Evolutionary conservation across 176 grass and related monocot species (phyloP).

Genomic region (Carex cristatella): DNA sequence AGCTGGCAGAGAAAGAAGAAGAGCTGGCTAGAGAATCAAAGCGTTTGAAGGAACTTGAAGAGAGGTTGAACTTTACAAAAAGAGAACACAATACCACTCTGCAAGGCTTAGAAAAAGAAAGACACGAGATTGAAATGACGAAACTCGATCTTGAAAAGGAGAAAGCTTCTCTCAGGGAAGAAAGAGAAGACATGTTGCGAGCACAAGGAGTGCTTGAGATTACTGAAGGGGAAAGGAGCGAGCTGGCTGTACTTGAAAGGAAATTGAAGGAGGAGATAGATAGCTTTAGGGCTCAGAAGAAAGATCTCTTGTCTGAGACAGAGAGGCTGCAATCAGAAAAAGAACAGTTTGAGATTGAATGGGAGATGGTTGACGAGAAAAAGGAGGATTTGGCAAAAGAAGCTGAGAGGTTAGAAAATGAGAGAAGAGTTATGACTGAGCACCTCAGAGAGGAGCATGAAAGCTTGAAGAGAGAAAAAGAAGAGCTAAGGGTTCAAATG

Average conservation of each 20-base stretch:
- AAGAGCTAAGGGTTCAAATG: conserved; percentile 51
- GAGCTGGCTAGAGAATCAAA: conserved; percentile 37
- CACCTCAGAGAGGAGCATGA: conserved; percentile 60
- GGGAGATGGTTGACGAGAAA: conserved; percentile 91
- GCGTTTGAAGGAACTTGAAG: conserved; percentile 46
- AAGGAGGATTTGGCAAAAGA: conserved; percentile 69
- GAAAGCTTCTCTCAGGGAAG: conserved; percentile 49
- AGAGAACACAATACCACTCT: conserved; percentile 23
- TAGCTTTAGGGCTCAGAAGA: conserved; percentile 69
- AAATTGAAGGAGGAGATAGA: conserved; percentile 97
- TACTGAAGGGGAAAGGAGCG: conserved; percentile 63
- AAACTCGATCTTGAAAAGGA: conserved; percentile 66
- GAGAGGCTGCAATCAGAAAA: conserved; percentile 84
- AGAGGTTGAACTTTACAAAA: conserved; percentile 30
- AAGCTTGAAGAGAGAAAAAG: conserved; percentile 70
- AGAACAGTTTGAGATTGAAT: conserved; percentile 90
- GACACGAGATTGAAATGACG: conserved; percentile 37
- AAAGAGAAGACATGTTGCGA: conserved; percentile 46
- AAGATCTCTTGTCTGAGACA: conserved; percentile 55
- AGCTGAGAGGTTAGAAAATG: conserved; percentile 50
- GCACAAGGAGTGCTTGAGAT: conserved; percentile 52
- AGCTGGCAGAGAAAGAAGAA: conserved; percentile 55
- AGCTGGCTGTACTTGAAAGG: conserved; percentile 48
- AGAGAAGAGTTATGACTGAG: conserved; percentile 44
- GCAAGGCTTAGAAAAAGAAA: conserved; percentile 46